phyloP scores from a whole-genome alignment of 306 rosid genomes.

The Hippophae gyantsensis region DNA sequence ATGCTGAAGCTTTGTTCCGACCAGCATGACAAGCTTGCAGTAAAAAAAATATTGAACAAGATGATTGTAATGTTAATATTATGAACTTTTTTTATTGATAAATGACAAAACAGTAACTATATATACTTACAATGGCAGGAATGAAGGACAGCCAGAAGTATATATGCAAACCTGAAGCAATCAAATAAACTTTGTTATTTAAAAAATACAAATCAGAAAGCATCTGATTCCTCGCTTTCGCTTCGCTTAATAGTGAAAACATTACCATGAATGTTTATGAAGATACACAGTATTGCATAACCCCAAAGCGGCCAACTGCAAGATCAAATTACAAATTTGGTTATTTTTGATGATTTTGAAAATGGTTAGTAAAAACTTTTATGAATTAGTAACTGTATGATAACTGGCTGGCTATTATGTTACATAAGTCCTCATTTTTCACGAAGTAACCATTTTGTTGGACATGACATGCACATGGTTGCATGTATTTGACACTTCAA shows the following conservation, averaged over 20 bases:
- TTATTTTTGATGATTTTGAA: neutral
- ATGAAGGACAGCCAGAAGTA: constrained; percentile 97
- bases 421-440: no score
- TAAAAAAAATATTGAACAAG: constrained; percentile 21
- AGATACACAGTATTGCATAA: constrained; percentile 79
- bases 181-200: constrained; percentile 10
- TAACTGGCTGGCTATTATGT: no score
- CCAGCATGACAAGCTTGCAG: constrained; percentile 80
- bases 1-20: constrained; percentile 95
- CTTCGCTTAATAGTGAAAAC: constrained; percentile 1
- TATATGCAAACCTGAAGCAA: constrained; percentile 63
- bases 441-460: no score
- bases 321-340: constrained; percentile 7
- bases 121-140: constrained; percentile 76
- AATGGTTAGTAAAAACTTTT: no score
- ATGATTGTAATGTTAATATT: neutral
- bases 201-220: constrained; percentile 17
- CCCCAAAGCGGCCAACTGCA: constrained; percentile 94
- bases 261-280: constrained; percentile 79
- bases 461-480: no score
- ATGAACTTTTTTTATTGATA: neutral
- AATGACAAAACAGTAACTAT: constrained; percentile 11
- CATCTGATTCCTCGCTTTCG: neutral
- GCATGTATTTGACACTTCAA: no score
- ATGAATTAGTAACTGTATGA: no score